These are phyloP conservation scores for Fusarium aywerte DNA, from an alignment of 2,329 filamentous ascomycete species.

Conservation along the genomic window DNA sequence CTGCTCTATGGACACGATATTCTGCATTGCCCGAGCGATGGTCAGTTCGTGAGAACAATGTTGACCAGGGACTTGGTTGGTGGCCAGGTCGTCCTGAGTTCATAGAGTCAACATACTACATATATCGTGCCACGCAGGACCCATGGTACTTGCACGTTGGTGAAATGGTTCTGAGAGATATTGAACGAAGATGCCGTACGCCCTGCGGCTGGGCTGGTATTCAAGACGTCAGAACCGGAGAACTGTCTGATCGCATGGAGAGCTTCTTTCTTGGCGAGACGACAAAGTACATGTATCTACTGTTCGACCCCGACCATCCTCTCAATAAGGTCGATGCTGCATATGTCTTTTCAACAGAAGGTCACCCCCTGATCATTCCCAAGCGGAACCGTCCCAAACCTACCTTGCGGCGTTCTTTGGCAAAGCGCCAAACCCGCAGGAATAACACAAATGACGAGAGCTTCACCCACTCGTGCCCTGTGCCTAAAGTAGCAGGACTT, in stretches of 20 bases:
- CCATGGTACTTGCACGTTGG: constrained; percentile 97
- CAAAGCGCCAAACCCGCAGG: constrained; percentile 36
- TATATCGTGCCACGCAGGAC: constrained; percentile 93
- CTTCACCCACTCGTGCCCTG: constrained; percentile 73
- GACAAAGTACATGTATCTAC: constrained; percentile 91
- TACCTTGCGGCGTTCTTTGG: constrained; percentile 2
- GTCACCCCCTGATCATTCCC: constrained; percentile 90
- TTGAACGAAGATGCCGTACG: constrained; percentile 88
- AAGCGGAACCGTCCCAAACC: constrained; percentile 42
- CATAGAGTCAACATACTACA: constrained; percentile 94
- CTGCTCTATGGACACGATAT: constrained; percentile 94
- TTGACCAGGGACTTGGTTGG: constrained; percentile 90
- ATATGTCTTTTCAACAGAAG: constrained; percentile 95
- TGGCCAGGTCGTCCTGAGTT: constrained; percentile 97
- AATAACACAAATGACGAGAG: constrained; percentile 55
- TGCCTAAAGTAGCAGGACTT: constrained; percentile 68
- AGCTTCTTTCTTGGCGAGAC: constrained; percentile 98
- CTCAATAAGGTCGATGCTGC: constrained; percentile 87
- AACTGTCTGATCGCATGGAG: constrained; percentile 95
- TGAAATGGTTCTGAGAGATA: constrained; percentile 93
- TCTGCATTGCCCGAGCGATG: constrained; percentile 94
- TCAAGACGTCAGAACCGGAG: constrained; percentile 82
- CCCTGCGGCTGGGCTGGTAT: constrained; percentile 94
- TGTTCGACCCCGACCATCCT: constrained; percentile 87
- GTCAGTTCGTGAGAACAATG: constrained; percentile 84